These are phyloP conservation scores for Purpureocillium lavendulum DNA, from an alignment of 2,329 filamentous ascomycete species.

Conservation along the genomic window DNA sequence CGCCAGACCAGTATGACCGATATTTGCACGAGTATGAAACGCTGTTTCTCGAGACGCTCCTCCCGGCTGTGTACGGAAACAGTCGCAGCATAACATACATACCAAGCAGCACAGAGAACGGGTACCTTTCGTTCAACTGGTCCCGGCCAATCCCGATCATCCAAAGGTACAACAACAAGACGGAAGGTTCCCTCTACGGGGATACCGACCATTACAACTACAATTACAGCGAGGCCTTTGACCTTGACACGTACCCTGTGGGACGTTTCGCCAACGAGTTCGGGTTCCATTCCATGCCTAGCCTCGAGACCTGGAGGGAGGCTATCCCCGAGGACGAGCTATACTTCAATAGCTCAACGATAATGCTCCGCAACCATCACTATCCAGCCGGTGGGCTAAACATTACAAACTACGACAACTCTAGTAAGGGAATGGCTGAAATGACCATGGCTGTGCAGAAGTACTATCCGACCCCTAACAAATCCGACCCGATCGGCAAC, in stretches of 20 bases:
- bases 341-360: constrained; percentile 46
- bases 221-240: constrained; percentile 40
- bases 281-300: constrained; percentile 55
- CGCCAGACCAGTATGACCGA: constrained; percentile 28
- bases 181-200: constrained; percentile 45
- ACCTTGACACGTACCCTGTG: constrained; percentile 45
- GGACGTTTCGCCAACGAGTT: constrained; percentile 57
- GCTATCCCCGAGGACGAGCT: constrained; percentile 42
- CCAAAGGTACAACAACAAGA: constrained; percentile 46
- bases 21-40: constrained; percentile 43
- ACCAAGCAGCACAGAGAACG: constrained; percentile 51
- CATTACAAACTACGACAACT: constrained; percentile 8
- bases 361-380: constrained; percentile 52
- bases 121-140: constrained; percentile 46
- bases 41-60: constrained; percentile 45
- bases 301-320: constrained; percentile 47
- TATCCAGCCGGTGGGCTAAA: constrained; percentile 20
- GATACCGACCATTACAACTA: constrained; percentile 57
- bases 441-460: constrained; percentile 48
- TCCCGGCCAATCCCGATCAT: constrained; percentile 42
- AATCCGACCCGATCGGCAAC: constrained; percentile 43
- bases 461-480: constrained; percentile 50
- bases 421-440: constrained; percentile 36
- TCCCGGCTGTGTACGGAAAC: constrained; percentile 49
- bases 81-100: constrained; percentile 51